Conservation (phyloP, 345 rosid species). For the Acer saccharum region DNA sequence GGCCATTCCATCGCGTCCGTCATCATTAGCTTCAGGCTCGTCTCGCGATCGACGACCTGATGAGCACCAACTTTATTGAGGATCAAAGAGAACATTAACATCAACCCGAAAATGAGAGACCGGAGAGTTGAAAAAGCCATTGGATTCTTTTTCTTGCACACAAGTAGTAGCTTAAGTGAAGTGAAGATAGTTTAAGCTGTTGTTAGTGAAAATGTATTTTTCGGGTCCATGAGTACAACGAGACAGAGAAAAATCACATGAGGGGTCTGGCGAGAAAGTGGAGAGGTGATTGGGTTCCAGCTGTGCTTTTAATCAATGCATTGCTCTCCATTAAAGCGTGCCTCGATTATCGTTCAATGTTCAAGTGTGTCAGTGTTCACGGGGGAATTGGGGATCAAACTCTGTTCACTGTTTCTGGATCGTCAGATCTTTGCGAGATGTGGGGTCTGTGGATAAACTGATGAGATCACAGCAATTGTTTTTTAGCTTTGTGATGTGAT, state of each 20-base stretch:
- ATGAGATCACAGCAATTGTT: background rate
- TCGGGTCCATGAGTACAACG: background rate
- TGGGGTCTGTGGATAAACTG: background rate
- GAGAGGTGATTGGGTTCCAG: conserved; percentile 51
- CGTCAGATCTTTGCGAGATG: background rate
- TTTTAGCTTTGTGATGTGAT: no score
- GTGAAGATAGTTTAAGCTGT: background rate
- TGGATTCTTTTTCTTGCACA: background rate
- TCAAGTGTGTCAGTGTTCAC: background rate
- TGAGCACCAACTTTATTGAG: conserved; percentile 23
- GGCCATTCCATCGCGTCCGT: conserved; percentile 62
- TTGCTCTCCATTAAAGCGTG: conserved; percentile 33
- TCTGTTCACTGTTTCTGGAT: background rate
- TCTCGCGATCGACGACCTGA: conserved; percentile 27
- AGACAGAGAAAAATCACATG: conserved; percentile 33
- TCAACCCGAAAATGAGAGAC: conserved; percentile 19
- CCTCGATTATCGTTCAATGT: conserved; percentile 22
- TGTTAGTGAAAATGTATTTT: background rate
- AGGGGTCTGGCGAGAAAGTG: background rate
- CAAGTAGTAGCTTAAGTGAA: background rate
- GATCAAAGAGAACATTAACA: conserved; percentile 6
- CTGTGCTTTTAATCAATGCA: conserved; percentile 50
- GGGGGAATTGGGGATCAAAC: background rate
- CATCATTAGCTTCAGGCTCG: conserved; percentile 36
- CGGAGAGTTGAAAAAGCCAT: conserved; percentile 28